Base-by-base conservation (phyloP, 2,329 filamentous ascomycete species). In the Aureobasidium sp. region DNA sequence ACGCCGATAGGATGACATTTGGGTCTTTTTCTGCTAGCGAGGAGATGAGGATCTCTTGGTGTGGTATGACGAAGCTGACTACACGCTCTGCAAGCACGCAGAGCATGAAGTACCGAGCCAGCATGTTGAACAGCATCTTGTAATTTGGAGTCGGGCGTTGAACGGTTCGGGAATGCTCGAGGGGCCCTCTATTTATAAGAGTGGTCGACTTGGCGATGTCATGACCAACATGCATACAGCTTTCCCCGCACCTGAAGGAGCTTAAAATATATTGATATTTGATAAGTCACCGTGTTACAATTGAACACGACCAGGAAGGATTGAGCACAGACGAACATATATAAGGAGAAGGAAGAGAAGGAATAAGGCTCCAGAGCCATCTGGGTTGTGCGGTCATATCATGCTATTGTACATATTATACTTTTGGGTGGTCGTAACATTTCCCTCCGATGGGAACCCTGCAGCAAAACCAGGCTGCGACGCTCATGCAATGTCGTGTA, bases 371-470 rank as follows among this genome's bases (percentile, higher is more conserved):
- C 17, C 24, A 45, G 12, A 35, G 40, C 42, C 27, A 35, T 47
- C 22, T 35, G 40, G 27, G 1, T 22, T 37, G 15, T 49, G n/a
- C 49, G 24, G 8, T 39, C 31, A 53, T 24, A 7, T 37, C 52
- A 19, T 42, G 19, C 35, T 44, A 35, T 53, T 64, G 39, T 59
- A 39, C 37, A 52, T 50, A 27, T 47, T 62, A 42, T 64, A 66
- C 67, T 67, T 60, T 35, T 53, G 52, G 35, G 64, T 61, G 40
- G 9, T 60, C 45, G 33, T 60, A 19, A 39, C 15, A 22, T 22
- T 17, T 44, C 17, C 42, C 17, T n/a, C 33, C 42, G 11, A 29
- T 19, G 48, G 11, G 4, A 44, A 29, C 27, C 37, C 19, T 40
- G 39, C 33, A 48, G 42, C 45, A 49, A 48, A 59, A 48, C 33